These are phyloP conservation scores for Pisolithus microcarpus DNA, from an alignment of 768 basidiomycete genomes.

Conservation along the genomic window DNA sequence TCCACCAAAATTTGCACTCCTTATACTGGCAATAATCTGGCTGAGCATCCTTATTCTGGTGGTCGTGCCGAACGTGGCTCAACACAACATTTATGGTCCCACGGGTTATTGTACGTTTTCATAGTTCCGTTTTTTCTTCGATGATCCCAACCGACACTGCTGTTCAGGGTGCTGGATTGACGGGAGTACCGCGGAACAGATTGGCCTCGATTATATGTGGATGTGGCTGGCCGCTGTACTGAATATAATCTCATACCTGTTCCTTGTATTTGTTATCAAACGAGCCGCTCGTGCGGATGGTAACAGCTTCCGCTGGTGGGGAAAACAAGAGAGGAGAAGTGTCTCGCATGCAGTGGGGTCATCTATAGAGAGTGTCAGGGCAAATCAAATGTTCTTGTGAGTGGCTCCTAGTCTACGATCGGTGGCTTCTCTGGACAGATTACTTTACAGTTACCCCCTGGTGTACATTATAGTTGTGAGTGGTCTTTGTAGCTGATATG, in stretches of 20 bases:
- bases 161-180: conserved; percentile 49
- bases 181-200: conserved; percentile 29
- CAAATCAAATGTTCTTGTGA: conserved; percentile 43
- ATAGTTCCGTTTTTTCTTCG: not conserved
- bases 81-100: conserved; percentile 34
- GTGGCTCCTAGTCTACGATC: conserved; percentile 10
- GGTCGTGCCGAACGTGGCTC: conserved; percentile 29
- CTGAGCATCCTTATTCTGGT: conserved; percentile 33
- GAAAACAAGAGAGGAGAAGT: conserved; percentile 6
- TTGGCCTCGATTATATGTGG: conserved; percentile 47
- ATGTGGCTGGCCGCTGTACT: conserved; percentile 40
- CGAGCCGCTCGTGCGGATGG: conserved; percentile 32
- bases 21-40: conserved; percentile 34
- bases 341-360: not conserved
- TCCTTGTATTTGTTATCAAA: conserved; percentile 37
- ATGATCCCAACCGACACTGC: not conserved
- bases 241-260: conserved; percentile 38
- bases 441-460: conserved; percentile 35
- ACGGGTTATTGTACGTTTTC: conserved; percentile 33
- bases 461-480: conserved; percentile 35
- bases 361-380: conserved; percentile 22
- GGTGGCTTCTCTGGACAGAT: conserved; percentile 1
- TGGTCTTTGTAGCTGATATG: not conserved
- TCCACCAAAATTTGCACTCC: conserved; percentile 24
- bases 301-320: conserved; percentile 14